phyloP scores from a whole-genome alignment of 2,329 filamentous ascomycete species.

The Diaporthe citrichinensis region DNA sequence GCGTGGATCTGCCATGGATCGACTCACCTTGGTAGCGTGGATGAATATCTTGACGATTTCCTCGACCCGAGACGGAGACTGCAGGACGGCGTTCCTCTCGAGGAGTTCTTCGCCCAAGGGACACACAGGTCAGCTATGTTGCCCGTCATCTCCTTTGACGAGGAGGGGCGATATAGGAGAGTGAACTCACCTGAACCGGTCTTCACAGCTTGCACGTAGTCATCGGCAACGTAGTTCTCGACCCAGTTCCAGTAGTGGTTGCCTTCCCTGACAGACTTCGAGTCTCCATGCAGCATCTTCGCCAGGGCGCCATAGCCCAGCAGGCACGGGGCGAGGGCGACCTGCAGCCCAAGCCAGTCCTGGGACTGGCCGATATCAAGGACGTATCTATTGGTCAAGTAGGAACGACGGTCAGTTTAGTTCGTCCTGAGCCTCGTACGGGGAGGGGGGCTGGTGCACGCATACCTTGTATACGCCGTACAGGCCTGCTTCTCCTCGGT shows the following conservation, averaged over 20 bases:
- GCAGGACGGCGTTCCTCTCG: conserved; percentile 80
- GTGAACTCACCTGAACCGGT: conserved; percentile 74
- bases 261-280: conserved; percentile 70
- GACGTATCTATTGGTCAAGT: conserved; percentile 71
- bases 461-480: conserved; percentile 55
- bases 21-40: conserved; percentile 82
- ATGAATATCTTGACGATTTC: conserved; percentile 88
- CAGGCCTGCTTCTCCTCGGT: conserved; percentile 73
- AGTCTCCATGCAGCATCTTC: conserved; percentile 74
- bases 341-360: conserved; percentile 88
- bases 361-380: conserved; percentile 90
- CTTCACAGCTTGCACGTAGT: conserved; percentile 81
- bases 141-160: too few relatives aligned
- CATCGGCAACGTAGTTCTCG: conserved; percentile 85
- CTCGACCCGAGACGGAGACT: conserved; percentile 82
- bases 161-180: neutral
- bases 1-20: neutral
- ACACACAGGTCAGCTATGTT: neutral
- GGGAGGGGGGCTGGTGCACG: conserved; percentile 51
- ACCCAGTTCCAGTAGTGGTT: conserved; percentile 94
- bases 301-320: conserved; percentile 91
- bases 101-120: conserved; percentile 71
- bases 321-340: conserved; percentile 88
- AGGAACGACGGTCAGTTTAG: conserved; percentile 53
- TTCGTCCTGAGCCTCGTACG: conserved; percentile 81